Percentiles rank a stretch among this genome's conserved stretches.
Evolutionary conservation across 2,329 filamentous ascomycete species (phyloP).

Genomic region (Ophiostoma ips): DNA sequence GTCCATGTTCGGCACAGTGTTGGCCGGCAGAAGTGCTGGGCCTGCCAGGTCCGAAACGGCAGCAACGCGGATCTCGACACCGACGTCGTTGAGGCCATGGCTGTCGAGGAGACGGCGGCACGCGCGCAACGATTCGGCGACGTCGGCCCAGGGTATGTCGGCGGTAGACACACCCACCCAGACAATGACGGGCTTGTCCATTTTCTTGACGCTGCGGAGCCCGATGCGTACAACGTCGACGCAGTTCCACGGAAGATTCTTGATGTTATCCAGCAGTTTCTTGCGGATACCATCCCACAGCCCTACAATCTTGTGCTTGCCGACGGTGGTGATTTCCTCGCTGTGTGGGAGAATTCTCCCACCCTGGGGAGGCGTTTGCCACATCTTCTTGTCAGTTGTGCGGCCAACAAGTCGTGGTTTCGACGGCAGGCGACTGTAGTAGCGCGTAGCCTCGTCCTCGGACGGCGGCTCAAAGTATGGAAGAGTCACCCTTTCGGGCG

Average conservation of each 20-base stretch:
- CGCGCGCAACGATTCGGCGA: background rate
- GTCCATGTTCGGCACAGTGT: no score
- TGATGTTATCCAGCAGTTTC: background rate
- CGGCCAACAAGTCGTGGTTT: background rate
- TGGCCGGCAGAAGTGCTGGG: background rate
- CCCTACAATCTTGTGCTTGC: background rate
- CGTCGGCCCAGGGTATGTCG: background rate
- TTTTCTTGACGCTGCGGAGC: background rate
- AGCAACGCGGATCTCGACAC: slow-evolving; percentile 1
- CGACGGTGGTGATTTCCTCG: slow-evolving; percentile 1
- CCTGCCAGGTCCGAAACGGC: background rate
- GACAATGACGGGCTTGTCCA: slow-evolving; percentile 1
- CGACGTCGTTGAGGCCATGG: background rate
- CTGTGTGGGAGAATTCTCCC: background rate
- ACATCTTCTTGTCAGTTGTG: background rate
- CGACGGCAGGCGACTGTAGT: background rate
- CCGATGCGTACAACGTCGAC: no score
- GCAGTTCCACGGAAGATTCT: no score
- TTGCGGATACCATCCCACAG: background rate
- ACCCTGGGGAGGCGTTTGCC: background rate
- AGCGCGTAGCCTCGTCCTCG: background rate
- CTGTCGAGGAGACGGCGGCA: background rate
- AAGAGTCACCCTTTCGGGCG: no score
- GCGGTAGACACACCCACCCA: slow-evolving; percentile 4
- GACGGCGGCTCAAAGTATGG: background rate